Percentiles rank a stretch among this genome's conserved stretches.
Conservation (phyloP, 2,329 filamentous ascomycete species). For the Talaromyces piceae region DNA sequence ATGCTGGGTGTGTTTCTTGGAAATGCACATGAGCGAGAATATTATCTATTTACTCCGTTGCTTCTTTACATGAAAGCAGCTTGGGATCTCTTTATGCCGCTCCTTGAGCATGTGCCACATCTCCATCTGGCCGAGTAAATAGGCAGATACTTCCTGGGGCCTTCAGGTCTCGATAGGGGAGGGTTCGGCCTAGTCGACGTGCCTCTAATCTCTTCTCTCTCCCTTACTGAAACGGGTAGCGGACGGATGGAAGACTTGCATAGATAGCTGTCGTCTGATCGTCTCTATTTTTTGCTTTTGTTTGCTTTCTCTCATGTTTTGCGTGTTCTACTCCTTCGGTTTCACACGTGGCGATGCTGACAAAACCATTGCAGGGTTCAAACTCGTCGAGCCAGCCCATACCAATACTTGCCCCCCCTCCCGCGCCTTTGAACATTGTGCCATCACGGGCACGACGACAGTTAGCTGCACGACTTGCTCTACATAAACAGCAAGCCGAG, state of each 20-base stretch:
- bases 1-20: conserved; percentile 3
- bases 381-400: conserved; percentile 33
- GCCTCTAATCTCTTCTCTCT: neutral
- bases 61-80: conserved; percentile 16
- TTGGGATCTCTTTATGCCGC: conserved; percentile 13
- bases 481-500: conserved; percentile 59
- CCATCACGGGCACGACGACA: conserved; percentile 81
- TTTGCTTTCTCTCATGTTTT: neutral
- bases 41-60: conserved; percentile 11
- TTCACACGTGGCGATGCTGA: too few species aligned
- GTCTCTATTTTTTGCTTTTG: neutral
- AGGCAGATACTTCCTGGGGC: neutral
- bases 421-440: conserved; percentile 72
- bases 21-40: neutral
- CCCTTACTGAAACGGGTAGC: conserved; percentile 4
- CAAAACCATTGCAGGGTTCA: conserved; percentile 12
- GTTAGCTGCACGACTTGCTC: conserved; percentile 77
- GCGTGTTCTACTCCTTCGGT: too few species aligned
- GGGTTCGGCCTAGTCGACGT: conserved; percentile 9
- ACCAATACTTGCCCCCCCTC: conserved; percentile 48
- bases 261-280: neutral
- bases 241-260: neutral
- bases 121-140: conserved; percentile 4
- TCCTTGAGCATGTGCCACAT: conserved; percentile 15
- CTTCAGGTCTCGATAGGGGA: conserved; percentile 10